A percentile compares a stretch with the other conserved stretches of the same genome.
Conservation (phyloP, 768 basidiomycete species). For the Amanita pseudoporphyria region DNA sequence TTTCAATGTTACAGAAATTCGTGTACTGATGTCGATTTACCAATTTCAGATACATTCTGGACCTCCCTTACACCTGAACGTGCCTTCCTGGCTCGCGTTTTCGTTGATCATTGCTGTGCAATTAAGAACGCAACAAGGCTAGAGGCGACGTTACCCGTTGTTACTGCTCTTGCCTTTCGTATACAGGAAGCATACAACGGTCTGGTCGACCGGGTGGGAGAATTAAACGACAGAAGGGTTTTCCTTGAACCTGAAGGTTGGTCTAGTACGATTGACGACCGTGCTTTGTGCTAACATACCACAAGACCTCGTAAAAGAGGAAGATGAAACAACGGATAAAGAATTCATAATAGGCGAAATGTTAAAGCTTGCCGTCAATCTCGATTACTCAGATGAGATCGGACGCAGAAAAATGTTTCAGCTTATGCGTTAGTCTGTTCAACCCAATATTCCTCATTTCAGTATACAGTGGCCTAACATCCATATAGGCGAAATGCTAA, state of each 20-base stretch:
- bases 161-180: constrained; percentile 69
- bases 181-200: constrained; percentile 67
- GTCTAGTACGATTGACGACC: not conserved
- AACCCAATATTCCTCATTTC: not conserved
- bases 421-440: constrained; percentile 58
- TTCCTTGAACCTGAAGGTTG: constrained; percentile 10
- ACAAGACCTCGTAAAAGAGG: constrained; percentile 27
- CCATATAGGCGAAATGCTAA: constrained; percentile 67
- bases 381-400: constrained; percentile 90
- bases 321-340: constrained; percentile 38
- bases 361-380: constrained; percentile 63
- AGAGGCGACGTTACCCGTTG: constrained; percentile 70
- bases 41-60: constrained; percentile 61
- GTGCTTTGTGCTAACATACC: constrained; percentile 16
- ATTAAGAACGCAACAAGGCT: constrained; percentile 53
- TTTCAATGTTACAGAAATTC: not conserved
- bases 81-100: constrained; percentile 76
- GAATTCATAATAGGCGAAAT: constrained; percentile 77
- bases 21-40: not conserved
- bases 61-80: constrained; percentile 56
- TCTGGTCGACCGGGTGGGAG: constrained; percentile 17
- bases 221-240: constrained; percentile 15
- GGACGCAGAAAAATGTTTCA: constrained; percentile 83
- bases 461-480: not conserved
- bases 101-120: constrained; percentile 64